Percentiles rank a stretch among this genome's conserved stretches.
Conservation (phyloP, 2,329 filamentous ascomycete genomes). For the Emergomyces pasteurianus region DNA sequence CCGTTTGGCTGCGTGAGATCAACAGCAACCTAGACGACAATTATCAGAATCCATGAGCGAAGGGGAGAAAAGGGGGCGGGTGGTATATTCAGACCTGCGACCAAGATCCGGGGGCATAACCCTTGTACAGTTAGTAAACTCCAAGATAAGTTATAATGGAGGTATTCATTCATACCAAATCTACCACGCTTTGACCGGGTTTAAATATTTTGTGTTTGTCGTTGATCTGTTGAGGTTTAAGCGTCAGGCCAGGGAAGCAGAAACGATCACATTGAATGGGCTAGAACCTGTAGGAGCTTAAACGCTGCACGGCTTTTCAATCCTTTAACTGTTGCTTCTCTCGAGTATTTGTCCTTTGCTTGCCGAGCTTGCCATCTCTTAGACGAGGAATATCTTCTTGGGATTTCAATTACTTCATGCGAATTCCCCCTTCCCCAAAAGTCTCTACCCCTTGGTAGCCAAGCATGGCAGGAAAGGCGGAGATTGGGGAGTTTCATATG, state of each 20-base stretch:
- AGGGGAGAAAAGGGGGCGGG: neutral
- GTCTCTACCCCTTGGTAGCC: neutral
- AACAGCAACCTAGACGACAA: constrained; percentile 55
- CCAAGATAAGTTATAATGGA: neutral
- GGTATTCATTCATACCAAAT: constrained; percentile 48
- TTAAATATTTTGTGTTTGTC: constrained; percentile 68
- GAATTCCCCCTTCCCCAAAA: neutral
- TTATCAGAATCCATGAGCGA: neutral
- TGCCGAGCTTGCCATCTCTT: constrained; percentile 77
- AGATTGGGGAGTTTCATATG: neutral
- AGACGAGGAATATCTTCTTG: constrained; percentile 41
- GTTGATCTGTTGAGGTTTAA: constrained; percentile 52
- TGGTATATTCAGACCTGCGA: constrained; percentile 35
- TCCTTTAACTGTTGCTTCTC: constrained; percentile 63
- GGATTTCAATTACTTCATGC: neutral
- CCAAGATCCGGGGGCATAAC: constrained; percentile 47
- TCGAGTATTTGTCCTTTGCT: constrained; percentile 56
- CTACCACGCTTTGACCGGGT: constrained; percentile 72
- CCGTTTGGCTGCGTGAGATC: constrained; percentile 65
- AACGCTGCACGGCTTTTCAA: constrained; percentile 87
- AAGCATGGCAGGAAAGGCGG: neutral
- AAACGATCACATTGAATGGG: neutral
- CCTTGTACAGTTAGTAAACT: constrained; percentile 16
- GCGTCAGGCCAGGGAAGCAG: constrained; percentile 3
- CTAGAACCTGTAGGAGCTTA: constrained; percentile 67